Conservation (phyloP, 768 basidiomycete genomes). For the Trichaptum fuscoviolaceum region DNA sequence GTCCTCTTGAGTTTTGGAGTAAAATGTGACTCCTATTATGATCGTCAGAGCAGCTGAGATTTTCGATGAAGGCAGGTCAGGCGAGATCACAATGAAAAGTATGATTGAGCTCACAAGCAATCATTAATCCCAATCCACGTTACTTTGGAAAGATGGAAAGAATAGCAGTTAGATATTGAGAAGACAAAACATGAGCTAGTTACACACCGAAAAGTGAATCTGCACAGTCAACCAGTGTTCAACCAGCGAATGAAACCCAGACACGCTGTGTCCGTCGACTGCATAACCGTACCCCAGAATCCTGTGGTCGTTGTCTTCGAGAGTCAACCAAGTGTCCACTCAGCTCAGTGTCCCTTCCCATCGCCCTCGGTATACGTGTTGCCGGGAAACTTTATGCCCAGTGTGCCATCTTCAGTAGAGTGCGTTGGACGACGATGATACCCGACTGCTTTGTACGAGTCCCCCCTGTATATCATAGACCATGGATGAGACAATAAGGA, state of each 20-base stretch:
- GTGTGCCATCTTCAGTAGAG: conserved; percentile 37
- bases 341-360: conserved; percentile 40
- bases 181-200: background rate
- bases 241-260: conserved; percentile 38
- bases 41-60: background rate
- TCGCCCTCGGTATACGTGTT: conserved; percentile 37
- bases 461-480: conserved; percentile 42
- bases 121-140: conserved; percentile 70
- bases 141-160: conserved; percentile 29
- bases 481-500: background rate
- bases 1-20: conserved; percentile 11
- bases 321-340: conserved; percentile 48
- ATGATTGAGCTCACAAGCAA: conserved; percentile 39
- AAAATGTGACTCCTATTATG: background rate
- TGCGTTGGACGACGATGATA: conserved; percentile 6
- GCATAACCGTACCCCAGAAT: conserved; percentile 58
- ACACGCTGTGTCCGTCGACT: conserved; percentile 42
- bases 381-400: conserved; percentile 48
- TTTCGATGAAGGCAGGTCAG: background rate
- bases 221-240: conserved; percentile 17
- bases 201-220: conserved; percentile 44
- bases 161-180: background rate
- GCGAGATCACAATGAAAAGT: background rate
- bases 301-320: conserved; percentile 13
- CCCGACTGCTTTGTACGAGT: conserved; percentile 44